Evolutionary conservation across 441 rosid genomes (phyloP).

Genomic region (Capsella rubella): DNA sequence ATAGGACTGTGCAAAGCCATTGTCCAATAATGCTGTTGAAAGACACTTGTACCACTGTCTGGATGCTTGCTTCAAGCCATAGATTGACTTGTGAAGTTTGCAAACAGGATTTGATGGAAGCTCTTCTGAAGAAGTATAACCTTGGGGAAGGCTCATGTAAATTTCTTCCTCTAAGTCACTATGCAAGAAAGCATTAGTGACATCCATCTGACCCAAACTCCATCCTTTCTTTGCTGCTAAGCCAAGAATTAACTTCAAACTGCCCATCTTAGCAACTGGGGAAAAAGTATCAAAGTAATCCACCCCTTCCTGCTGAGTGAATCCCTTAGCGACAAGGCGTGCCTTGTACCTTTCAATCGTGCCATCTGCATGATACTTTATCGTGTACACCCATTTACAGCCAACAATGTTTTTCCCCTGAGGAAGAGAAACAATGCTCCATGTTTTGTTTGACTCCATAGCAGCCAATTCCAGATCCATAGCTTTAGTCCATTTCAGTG

Average conservation of each 20-base stretch:
- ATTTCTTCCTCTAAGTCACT: not conserved
- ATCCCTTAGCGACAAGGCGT: not conserved
- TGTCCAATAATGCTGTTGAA: fast-evolving
- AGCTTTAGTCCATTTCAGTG: not conserved
- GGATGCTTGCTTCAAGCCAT: not conserved
- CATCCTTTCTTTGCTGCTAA: not conserved
- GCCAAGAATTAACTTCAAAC: not conserved
- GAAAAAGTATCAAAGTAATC: not conserved
- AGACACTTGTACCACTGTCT: not conserved
- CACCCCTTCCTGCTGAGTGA: not conserved
- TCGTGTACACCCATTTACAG: not conserved
- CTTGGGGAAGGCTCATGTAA: not conserved
- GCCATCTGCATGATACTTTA: not conserved
- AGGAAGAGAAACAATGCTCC: not conserved
- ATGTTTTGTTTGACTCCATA: not conserved
- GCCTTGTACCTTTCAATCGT: not conserved
- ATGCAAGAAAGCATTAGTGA: not conserved
- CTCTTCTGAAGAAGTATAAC: not conserved
- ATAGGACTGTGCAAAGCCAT: not conserved
- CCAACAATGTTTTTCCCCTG: not conserved
- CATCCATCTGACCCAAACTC: not conserved
- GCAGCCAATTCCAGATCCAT: not conserved
- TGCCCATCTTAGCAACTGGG: not conserved
- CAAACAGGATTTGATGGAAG: not conserved
- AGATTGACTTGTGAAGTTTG: not conserved